Conservation (phyloP, 495 filamentous ascomycete species). For the Neurospora sp. region DNA sequence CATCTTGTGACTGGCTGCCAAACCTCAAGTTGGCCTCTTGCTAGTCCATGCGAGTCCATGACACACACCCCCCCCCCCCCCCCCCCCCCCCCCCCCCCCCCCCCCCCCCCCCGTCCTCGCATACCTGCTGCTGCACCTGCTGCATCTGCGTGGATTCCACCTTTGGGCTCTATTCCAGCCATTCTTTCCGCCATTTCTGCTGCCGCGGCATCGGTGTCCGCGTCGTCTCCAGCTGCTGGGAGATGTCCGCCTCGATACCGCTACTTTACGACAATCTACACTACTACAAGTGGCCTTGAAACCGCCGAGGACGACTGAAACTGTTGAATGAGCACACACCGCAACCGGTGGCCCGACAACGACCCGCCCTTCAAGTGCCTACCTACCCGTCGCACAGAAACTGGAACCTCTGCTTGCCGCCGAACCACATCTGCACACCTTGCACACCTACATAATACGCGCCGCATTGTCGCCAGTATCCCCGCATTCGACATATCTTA, state of each 20-base stretch:
- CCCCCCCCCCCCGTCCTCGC: no score
- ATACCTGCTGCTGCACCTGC: slow-evolving; percentile 1
- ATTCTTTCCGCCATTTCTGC: background rate
- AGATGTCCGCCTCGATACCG: slow-evolving; percentile 7
- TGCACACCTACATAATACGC: slow-evolving; percentile 15
- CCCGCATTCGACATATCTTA: slow-evolving; percentile 4
- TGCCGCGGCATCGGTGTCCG: slow-evolving; percentile 11
- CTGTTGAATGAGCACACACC: slow-evolving; percentile 4
- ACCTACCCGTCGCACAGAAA: background rate
- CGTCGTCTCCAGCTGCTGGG: background rate
- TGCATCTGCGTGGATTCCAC: slow-evolving; percentile 1
- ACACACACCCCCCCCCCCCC: background rate
- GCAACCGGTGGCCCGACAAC: background rate
- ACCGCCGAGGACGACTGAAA: slow-evolving; percentile 7
- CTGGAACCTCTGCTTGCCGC: background rate
- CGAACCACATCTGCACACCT: slow-evolving; percentile 2
- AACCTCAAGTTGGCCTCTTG: slow-evolving; percentile 8
- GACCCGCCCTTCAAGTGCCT: background rate
- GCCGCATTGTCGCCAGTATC: slow-evolving; percentile 11
- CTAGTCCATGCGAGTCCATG: background rate
- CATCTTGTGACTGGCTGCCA: slow-evolving; percentile 14
- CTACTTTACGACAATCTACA: slow-evolving; percentile 11
- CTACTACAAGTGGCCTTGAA: slow-evolving; percentile 14
- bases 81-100: no score
- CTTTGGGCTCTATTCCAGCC: background rate